A percentile compares a stretch with the other conserved stretches of the same genome.
These are phyloP conservation scores for Pharnaceum exiguum DNA, from an alignment of 148 eudicot species.

Conservation along the genomic window DNA sequence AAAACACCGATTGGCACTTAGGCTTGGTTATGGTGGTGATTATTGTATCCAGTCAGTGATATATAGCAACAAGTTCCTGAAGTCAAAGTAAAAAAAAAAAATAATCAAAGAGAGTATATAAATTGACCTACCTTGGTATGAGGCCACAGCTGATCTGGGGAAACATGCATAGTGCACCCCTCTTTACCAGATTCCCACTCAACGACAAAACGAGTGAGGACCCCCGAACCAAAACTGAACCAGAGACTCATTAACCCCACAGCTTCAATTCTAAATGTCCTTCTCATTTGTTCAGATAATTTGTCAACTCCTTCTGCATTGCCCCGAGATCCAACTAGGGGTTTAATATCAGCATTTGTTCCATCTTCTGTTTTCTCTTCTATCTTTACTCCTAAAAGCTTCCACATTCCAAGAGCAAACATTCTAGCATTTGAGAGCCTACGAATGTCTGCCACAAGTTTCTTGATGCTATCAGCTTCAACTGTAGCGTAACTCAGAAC, in stretches of 20 bases:
- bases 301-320: conserved; percentile 51
- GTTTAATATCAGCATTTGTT: conserved; percentile 43
- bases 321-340: conserved; percentile 36
- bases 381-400: conserved; percentile 65
- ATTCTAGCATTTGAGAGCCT: conserved; percentile 86
- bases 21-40: no score
- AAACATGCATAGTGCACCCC: conserved; percentile 99
- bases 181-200: conserved; percentile 97
- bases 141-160: conserved; percentile 98
- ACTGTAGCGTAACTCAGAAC: conserved; percentile 78
- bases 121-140: conserved; percentile 90
- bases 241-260: conserved; percentile 94
- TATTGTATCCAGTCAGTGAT: no score
- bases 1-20: no score
- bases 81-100: not conserved
- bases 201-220: conserved; percentile 89
- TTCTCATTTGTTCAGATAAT: conserved; percentile 82
- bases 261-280: conserved; percentile 86
- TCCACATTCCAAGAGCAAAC: conserved; percentile 93
- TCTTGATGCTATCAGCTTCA: conserved; percentile 85
- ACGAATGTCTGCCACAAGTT: conserved; percentile 86
- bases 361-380: conserved; percentile 69
- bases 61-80: not conserved
- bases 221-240: conserved; percentile 94
- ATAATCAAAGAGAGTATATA: conserved; percentile 3